phyloP scores from a whole-genome alignment of 148 eudicot genomes.

The Chenopodium suecicum region DNA sequence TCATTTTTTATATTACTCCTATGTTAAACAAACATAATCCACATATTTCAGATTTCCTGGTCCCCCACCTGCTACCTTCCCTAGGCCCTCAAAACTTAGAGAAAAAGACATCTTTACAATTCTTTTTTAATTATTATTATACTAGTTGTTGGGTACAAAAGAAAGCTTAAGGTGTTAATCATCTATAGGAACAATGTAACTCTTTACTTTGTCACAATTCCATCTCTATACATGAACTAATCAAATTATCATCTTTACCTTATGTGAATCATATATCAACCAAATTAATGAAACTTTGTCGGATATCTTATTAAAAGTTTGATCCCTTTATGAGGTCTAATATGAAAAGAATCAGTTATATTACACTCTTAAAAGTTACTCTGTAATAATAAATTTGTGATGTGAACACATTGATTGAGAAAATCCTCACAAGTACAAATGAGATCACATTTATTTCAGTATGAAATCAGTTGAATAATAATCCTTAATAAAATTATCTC shows the following conservation, averaged over 20 bases:
- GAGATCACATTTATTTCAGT: no score
- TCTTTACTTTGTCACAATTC: conserved; percentile 20
- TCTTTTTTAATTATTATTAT: conserved; percentile 1
- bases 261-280: not conserved
- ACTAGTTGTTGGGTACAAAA: not conserved
- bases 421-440: not conserved
- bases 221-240: conserved; percentile 1
- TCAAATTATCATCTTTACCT: conserved; percentile 16
- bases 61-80: conserved; percentile 44
- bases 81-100: conserved; percentile 33
- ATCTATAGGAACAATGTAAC: conserved; percentile 6
- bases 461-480: no score
- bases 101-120: conserved; percentile 18
- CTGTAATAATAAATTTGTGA: no score
- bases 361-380: no score
- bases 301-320: not conserved
- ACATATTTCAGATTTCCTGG: conserved; percentile 43
- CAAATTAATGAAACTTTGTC: not conserved
- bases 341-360: no score
- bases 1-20: not conserved
- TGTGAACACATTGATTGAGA: no score
- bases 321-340: not conserved
- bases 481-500: no score
- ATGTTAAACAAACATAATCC: conserved; percentile 34
- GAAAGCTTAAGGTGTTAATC: conserved; percentile 17